Conservation (phyloP, 2,329 filamentous ascomycete genomes). For the Septoria petroselini region DNA sequence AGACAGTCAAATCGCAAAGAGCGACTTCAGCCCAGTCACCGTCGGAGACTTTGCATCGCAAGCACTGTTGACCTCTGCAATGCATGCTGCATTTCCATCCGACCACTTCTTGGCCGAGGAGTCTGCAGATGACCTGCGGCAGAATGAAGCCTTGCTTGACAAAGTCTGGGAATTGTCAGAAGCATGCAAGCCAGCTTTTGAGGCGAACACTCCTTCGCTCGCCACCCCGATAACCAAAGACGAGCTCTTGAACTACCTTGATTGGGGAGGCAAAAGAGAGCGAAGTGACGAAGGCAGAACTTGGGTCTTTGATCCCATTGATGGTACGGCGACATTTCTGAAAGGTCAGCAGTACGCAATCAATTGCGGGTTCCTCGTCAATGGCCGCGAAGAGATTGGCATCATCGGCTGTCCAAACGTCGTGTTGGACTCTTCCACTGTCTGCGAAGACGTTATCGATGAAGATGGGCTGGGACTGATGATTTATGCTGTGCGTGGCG, state of each 20-base stretch:
- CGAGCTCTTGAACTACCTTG: conserved; percentile 61
- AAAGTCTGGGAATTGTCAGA: conserved; percentile 57
- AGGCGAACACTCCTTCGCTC: conserved; percentile 35
- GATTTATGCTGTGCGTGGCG: conserved; percentile 48
- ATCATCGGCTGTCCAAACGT: conserved; percentile 62
- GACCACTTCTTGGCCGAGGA: conserved; percentile 64
- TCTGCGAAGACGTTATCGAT: conserved; percentile 48
- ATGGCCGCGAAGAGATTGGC: conserved; percentile 57
- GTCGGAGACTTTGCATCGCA: conserved; percentile 64
- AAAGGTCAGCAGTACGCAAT: conserved; percentile 62
- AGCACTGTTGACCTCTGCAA: conserved; percentile 57
- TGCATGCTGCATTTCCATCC: conserved; percentile 53
- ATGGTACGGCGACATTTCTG: conserved; percentile 63
- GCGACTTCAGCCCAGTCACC: conserved; percentile 60
- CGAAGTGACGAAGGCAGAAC: conserved; percentile 48
- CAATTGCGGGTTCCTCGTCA: conserved; percentile 56
- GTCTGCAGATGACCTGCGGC: conserved; percentile 52
- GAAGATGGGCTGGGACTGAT: conserved; percentile 48
- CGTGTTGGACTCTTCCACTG: conserved; percentile 44
- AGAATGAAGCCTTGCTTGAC: conserved; percentile 48
- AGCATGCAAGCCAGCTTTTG: conserved; percentile 30
- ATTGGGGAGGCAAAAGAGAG: conserved; percentile 48
- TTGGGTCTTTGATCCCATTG: conserved; percentile 65
- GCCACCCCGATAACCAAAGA: conserved; percentile 47
- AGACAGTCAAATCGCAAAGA: conserved; percentile 55